Percentiles rank a stretch among this genome's conserved stretches.
Conservation (phyloP, 2,329 filamentous ascomycete species). For the Talaromyces sp. region DNA sequence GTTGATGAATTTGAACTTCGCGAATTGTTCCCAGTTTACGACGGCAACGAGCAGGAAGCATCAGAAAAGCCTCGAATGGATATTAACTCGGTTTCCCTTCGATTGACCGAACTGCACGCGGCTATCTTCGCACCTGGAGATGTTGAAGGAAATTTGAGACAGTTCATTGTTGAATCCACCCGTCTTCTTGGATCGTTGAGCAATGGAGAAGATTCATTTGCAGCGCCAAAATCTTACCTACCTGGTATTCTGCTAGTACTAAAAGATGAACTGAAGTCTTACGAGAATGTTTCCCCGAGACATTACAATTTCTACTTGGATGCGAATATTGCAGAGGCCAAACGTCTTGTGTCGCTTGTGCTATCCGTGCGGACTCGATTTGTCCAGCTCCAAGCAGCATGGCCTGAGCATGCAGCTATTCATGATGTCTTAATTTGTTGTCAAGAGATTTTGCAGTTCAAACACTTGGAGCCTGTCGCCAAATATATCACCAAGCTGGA, state of each 20-base stretch:
- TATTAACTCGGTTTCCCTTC: constrained; percentile 54
- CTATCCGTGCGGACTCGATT: constrained; percentile 68
- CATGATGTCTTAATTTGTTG: constrained; percentile 72
- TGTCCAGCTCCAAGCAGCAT: constrained; percentile 57
- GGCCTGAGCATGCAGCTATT: constrained; percentile 72
- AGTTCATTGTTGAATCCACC: constrained; percentile 33
- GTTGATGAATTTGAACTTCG: constrained; percentile 68
- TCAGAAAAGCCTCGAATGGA: constrained; percentile 29
- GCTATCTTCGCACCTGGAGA: constrained; percentile 36
- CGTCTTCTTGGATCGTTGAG: constrained; percentile 32
- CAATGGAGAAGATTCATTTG: constrained; percentile 20
- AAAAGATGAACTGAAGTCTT: constrained; percentile 54
- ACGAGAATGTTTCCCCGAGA: constrained; percentile 38
- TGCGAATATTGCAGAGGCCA: constrained; percentile 68
- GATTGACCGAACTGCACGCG: constrained; percentile 57
- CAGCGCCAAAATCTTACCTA: constrained; percentile 52
- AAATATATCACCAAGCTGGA: constrained; percentile 82
- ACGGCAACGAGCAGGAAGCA: constrained; percentile 44
- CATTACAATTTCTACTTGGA: constrained; percentile 88
- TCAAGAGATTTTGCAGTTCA: constrained; percentile 67
- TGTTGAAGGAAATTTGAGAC: constrained; percentile 26
- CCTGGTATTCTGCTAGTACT: constrained; percentile 62
- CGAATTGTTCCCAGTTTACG: constrained; percentile 75
- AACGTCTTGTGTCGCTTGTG: constrained; percentile 65
- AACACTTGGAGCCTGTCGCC: constrained; percentile 76